phyloP scores from a whole-genome alignment of 495 filamentous ascomycete genomes.

The Friedmanniomyces endolithicus region DNA sequence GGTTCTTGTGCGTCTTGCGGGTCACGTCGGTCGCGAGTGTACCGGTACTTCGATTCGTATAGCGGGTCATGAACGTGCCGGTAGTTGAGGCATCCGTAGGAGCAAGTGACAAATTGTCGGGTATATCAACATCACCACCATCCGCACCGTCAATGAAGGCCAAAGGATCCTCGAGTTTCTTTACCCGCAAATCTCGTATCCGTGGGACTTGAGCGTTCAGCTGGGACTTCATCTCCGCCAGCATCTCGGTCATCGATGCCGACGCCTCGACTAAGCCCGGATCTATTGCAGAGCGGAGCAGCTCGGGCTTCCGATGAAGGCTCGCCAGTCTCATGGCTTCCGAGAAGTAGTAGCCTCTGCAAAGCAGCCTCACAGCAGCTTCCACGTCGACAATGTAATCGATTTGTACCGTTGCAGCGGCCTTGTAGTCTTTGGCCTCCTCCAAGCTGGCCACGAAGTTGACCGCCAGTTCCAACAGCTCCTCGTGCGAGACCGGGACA shows the following conservation, averaged over 20 bases:
- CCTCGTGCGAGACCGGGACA: conserved; percentile 43
- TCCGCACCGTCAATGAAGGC: conserved; percentile 41
- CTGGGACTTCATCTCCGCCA: conserved; percentile 83
- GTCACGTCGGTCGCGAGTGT: conserved; percentile 55
- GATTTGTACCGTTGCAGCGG: conserved; percentile 66
- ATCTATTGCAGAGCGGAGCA: conserved; percentile 54
- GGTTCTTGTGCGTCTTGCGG: conserved; percentile 69
- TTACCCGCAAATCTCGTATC: conserved; percentile 63
- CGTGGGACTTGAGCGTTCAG: conserved; percentile 72
- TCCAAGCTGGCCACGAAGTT: conserved; percentile 57
- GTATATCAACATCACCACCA: conserved; percentile 50
- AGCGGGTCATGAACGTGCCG: conserved; percentile 77
- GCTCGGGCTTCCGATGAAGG: conserved; percentile 35
- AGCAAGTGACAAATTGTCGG: conserved; percentile 84
- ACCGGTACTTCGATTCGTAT: conserved; percentile 61
- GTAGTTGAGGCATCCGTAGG: conserved; percentile 70
- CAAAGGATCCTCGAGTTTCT: conserved; percentile 66
- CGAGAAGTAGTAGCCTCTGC: conserved; percentile 71
- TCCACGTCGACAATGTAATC: conserved; percentile 65
- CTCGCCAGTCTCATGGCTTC: conserved; percentile 65
- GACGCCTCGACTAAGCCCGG: conserved; percentile 63
- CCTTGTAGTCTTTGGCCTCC: conserved; percentile 68
- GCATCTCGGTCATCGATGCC: conserved; percentile 67
- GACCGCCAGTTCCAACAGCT: conserved; percentile 51
- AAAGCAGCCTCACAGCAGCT: conserved; percentile 55